Evolutionary conservation across 768 basidiomycete species (phyloP), one percentile per base, ranked within the genome.

Genomic region (Fibroporia radiculosa): DNA sequence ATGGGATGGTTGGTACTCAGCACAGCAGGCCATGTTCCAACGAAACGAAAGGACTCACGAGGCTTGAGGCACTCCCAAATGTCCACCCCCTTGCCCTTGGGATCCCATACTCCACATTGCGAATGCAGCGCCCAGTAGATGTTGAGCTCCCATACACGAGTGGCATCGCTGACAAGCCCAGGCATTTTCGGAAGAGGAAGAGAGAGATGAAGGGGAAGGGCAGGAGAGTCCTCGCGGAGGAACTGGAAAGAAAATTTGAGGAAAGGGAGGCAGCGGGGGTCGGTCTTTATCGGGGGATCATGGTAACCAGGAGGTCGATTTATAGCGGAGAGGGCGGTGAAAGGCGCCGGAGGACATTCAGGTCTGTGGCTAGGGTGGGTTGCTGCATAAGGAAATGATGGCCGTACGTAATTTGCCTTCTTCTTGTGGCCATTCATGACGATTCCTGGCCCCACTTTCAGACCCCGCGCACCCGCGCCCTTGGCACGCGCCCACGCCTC

Each of bases 81-180:
- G 45, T 84, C 80, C 32, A 86, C 84, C 22, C 80, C 77, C 31
- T 76, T 74, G 42, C 75, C 70, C 61, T 71, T 74, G 19, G 74
- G 63, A 62, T 85, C 79, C 83, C 82, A 86, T 12, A 80, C 70
- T 44, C 78, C 78, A 60, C 84, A 85, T 56, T 86, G 84, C 48
- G 76, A 75, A 59, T 75, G 71, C 34, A 78, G 51, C 19, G 70
- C 54, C 83, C 83, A 86, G 60, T 78, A 66, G 32, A 80, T 67
- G 58, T 81, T 79, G 56, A 71, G 54, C 59, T 84, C 82, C 82
- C 82, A 85, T 29, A 83, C 77, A 44, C 77, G 68, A 1, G 82
- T 85, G 19, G 80, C 77, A 54, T 80, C 78, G 56, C 70, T 73
- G 44, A 83, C 78, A 51, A 78, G 73, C 29, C 69, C 64, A 32